Conservation (phyloP, 1,284 basidiomycete genomes). For the Irpex lacteus region DNA sequence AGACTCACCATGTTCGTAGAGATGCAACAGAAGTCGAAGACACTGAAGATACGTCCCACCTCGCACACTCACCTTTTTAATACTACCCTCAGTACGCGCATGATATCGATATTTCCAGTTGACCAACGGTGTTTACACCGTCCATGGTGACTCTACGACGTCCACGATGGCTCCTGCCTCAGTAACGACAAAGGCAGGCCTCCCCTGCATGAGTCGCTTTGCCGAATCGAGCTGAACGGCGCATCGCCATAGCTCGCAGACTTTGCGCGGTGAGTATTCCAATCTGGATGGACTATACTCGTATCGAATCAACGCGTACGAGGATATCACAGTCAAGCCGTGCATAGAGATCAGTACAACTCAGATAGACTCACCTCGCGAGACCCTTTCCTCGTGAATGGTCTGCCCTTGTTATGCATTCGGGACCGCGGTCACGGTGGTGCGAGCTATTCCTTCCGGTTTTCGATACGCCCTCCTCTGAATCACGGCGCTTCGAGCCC, state of each 20-base stretch:
- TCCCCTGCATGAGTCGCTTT: too few species aligned
- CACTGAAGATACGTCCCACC: not conserved
- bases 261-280: not conserved
- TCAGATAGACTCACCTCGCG: not conserved
- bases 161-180: not conserved
- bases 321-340: not conserved
- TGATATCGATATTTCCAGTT: not conserved
- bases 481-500: too few species aligned
- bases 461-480: too few species aligned
- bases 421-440: not conserved
- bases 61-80: not conserved
- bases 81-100: not conserved
- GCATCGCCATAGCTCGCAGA: not conserved
- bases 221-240: not conserved
- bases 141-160: not conserved
- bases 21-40: not conserved
- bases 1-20: not conserved
- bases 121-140: not conserved
- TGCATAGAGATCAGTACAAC: not conserved
- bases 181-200: not conserved
- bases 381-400: slow-evolving; percentile 2
- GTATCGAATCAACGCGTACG: not conserved
- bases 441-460: too few species aligned
- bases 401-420: not conserved
- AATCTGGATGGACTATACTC: not conserved